phyloP scores from a whole-genome alignment of 2,329 filamentous ascomycete species.

The Macroventuria anomochaeta region DNA sequence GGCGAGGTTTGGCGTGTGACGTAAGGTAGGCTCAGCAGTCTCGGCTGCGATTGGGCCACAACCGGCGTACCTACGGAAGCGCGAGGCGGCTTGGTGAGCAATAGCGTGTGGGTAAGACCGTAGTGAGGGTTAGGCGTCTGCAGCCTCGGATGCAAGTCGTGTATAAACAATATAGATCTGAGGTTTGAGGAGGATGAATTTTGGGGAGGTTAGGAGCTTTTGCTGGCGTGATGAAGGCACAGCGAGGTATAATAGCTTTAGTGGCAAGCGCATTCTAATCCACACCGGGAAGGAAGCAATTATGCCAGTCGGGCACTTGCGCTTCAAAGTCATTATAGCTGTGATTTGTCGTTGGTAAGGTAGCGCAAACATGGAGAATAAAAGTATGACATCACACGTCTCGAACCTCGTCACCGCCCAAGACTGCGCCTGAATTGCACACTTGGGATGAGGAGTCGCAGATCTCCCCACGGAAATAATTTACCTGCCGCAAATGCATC shows the following conservation, averaged over 20 bases:
- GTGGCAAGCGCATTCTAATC: constrained; percentile 7
- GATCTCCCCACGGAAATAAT: not conserved
- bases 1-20: constrained; percentile 35
- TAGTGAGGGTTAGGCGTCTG: constrained; percentile 15
- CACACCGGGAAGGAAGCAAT: constrained; percentile 11
- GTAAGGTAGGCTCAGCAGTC: constrained; percentile 32
- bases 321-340: constrained; percentile 15
- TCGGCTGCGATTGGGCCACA: constrained; percentile 43
- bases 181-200: constrained; percentile 8
- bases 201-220: constrained; percentile 3
- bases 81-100: constrained; percentile 30
- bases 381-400: constrained; percentile 12
- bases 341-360: constrained; percentile 5
- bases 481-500: not conserved
- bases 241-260: constrained; percentile 3
- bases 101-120: constrained; percentile 32
- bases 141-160: constrained; percentile 3
- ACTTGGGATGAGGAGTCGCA: not conserved
- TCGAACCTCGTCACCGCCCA: constrained; percentile 13
- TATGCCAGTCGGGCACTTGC: constrained; percentile 11
- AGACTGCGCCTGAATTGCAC: not conserved
- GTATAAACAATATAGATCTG: constrained; percentile 20
- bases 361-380: constrained; percentile 2
- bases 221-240: not conserved
- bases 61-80: constrained; percentile 16